Base-by-base conservation (phyloP, 495 filamentous ascomycete genomes). In the Hypoxylon cercidicola region DNA sequence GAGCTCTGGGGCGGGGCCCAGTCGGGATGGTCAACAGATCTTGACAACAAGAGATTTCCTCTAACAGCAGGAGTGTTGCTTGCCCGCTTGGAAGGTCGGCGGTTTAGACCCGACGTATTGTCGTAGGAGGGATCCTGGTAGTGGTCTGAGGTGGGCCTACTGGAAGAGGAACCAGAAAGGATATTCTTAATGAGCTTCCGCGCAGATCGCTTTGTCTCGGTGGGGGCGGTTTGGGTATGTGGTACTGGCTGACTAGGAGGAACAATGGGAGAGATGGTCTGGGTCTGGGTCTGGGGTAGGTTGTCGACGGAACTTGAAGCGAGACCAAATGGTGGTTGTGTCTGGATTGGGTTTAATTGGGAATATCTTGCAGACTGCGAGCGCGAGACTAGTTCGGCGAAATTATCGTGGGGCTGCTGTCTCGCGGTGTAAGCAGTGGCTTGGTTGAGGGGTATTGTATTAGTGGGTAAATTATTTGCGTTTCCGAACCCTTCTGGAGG, bases 51-150 rank as follows among this genome's bases (percentile, higher is more conserved):
- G 44, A 55, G 25, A 28, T 40, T 64, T 8, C 61, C 65, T 65
- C 62, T 71, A 30, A 57, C 21, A 15, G 28, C 40, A 50, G 74
- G 76, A 19, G 73, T 69, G 40, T 76, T 74, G 66, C 81, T 82
- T 47, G 78, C 70, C 47, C 81, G 72, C 66, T 82, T 83, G 12
- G 83, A 85, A 12, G 79, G 77, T 58, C 80, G 73, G 56, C 82
- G 82, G 48, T 64, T 74, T 11, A 82, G 45, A 13, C 77, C 77
- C 9, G 69, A 52, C 23, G 70, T 62, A 71, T 75, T 79, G 64
- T 77, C 77, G 75, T 80, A 78, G 11, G 77, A 71, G 48, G 60
- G 39, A 55, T 80, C 74, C 48, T 75, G 72, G 60, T 76, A 72
- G 25, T 74, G 76, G 40, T 78, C 74, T 50, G 69, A 50, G 51